Percentiles rank a stretch among this genome's conserved stretches.
Conservation (phyloP, 140 eudicot genomes). For the Artemisia princeps region DNA sequence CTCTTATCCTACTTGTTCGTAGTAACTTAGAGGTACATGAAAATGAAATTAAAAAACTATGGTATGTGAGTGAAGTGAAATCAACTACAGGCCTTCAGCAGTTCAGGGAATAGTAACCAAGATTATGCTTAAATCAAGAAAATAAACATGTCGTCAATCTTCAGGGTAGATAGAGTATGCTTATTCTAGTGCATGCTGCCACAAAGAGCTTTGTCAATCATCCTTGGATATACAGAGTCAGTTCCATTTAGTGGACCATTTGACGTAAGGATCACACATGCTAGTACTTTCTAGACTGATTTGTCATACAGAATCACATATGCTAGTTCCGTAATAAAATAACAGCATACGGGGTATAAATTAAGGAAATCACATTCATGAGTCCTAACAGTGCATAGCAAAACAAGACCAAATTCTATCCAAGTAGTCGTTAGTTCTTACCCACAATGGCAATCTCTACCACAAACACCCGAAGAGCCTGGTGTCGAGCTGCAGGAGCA, state of each 20-base stretch:
- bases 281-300: too few relatives aligned
- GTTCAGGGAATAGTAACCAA: neutral
- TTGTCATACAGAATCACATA: too few relatives aligned
- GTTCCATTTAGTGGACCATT: too few relatives aligned
- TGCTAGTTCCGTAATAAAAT: too few relatives aligned
- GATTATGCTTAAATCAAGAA: neutral
- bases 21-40: neutral
- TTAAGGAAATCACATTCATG: neutral
- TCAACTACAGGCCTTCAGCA: neutral
- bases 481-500: constrained; percentile 70
- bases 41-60: neutral
- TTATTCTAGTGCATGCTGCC: too few relatives aligned
- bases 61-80: neutral
- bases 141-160: neutral
- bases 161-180: too few relatives aligned
- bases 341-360: neutral
- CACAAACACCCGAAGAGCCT: constrained; percentile 71
- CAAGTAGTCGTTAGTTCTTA: constrained; percentile 31
- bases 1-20: too few relatives aligned
- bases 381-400: constrained; percentile 3
- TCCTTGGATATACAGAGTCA: too few relatives aligned
- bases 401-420: constrained; percentile 1
- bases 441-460: constrained; percentile 98
- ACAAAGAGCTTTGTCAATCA: too few relatives aligned
- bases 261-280: too few relatives aligned